Evolutionary conservation across 2,329 filamentous ascomycete genomes (phyloP).

Genomic region (Pseudocercospora eumusae): DNA sequence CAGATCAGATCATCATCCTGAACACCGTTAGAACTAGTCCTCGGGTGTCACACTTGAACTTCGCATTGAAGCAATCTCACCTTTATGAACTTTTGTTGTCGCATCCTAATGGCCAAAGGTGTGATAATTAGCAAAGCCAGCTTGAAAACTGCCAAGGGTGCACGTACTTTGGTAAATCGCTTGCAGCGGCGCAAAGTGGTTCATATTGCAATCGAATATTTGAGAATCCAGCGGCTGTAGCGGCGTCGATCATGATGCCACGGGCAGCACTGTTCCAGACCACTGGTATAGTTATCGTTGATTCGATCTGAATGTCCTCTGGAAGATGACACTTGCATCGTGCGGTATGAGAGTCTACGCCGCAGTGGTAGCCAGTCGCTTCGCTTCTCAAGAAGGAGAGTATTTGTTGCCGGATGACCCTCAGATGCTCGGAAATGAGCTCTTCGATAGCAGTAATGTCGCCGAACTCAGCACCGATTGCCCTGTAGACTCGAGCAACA

Average conservation of each 20-base stretch:
- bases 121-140: background rate
- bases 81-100: background rate
- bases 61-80: background rate
- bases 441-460: constrained; percentile 1
- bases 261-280: background rate
- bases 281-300: background rate
- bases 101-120: background rate
- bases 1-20: constrained; percentile 6
- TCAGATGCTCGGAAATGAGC: background rate
- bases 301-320: background rate
- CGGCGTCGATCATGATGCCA: constrained; percentile 4
- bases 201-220: constrained; percentile 1
- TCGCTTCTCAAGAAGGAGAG: background rate
- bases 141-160: background rate
- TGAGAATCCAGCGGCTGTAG: background rate
- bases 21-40: background rate
- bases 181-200: constrained; percentile 1
- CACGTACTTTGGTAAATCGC: background rate
- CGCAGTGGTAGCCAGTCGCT: background rate
- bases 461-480: background rate
- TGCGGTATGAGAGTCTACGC: background rate
- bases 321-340: background rate
- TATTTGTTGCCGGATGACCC: background rate
- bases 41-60: background rate
- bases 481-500: background rate